Conservation (phyloP, 441 rosid genomes). For the Flueggea neowawraea region DNA sequence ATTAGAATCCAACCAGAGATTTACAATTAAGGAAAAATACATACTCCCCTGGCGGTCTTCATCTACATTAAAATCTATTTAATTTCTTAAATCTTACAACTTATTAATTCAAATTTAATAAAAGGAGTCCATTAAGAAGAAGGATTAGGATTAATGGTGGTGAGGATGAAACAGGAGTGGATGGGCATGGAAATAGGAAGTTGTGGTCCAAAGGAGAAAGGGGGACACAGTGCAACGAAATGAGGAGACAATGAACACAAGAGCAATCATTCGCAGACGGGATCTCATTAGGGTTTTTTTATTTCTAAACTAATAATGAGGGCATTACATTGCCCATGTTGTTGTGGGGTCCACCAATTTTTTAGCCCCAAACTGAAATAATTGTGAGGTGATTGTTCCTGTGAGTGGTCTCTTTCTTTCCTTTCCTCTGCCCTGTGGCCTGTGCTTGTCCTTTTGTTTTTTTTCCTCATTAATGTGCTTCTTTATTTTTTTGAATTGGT, state of each 20-base stretch:
- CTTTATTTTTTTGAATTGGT: not conserved
- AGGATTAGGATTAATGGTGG: too few relatives aligned
- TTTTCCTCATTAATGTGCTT: too few relatives aligned
- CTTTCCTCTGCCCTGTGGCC: not conserved
- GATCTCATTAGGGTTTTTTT: slow-evolving; percentile 2
- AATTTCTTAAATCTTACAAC: too few relatives aligned
- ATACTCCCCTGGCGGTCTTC: too few relatives aligned
- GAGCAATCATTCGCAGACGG: slow-evolving; percentile 51
- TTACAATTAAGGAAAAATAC: too few relatives aligned
- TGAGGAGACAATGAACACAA: slow-evolving; percentile 33
- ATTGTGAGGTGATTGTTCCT: slow-evolving; percentile 22
- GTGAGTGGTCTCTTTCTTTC: not conserved
- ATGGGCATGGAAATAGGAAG: not conserved
- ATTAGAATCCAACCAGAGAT: too few relatives aligned
- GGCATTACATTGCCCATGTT: not conserved
- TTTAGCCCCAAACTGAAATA: slow-evolving; percentile 11
- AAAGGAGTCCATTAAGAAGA: too few relatives aligned
- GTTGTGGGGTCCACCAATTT: slow-evolving; percentile 11
- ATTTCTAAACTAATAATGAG: not conserved
- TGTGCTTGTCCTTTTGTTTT: not conserved
- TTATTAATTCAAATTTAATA: too few relatives aligned
- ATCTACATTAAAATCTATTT: too few relatives aligned
- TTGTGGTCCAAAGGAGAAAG: not conserved
- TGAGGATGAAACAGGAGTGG: too few relatives aligned
- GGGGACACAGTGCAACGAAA: slow-evolving; percentile 29